Evolutionary conservation across 2,329 filamentous ascomycete genomes (phyloP).

Genomic region (Diaporthe eres): DNA sequence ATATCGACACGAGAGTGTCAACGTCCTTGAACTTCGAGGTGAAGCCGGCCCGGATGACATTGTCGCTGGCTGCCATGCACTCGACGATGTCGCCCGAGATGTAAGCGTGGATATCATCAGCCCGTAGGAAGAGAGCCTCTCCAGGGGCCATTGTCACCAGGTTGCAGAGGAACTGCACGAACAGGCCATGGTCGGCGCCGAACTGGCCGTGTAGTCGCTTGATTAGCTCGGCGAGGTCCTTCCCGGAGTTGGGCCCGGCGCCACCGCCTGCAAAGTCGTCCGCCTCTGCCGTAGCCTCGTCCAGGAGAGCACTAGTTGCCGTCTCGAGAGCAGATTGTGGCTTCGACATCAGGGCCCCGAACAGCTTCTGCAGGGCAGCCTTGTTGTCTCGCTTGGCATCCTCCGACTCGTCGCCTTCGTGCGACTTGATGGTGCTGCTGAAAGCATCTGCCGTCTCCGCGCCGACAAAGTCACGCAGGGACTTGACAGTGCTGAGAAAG

Average conservation of each 20-base stretch:
- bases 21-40: slow-evolving; percentile 99
- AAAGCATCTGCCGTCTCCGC: slow-evolving; percentile 73
- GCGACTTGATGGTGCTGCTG: slow-evolving; percentile 62
- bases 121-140: slow-evolving; percentile 95
- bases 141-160: slow-evolving; percentile 89
- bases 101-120: slow-evolving; percentile 98
- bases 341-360: slow-evolving; percentile 85
- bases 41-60: slow-evolving; percentile 96
- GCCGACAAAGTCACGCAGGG: slow-evolving; percentile 77
- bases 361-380: slow-evolving; percentile 80
- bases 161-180: slow-evolving; percentile 98
- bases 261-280: slow-evolving; percentile 82
- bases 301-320: slow-evolving; percentile 78
- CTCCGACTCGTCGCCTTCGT: slow-evolving; percentile 56
- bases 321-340: slow-evolving; percentile 74
- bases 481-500: slow-evolving; percentile 74
- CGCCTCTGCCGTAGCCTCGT: slow-evolving; percentile 77
- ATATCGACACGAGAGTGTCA: slow-evolving; percentile 86
- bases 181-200: slow-evolving; percentile 90
- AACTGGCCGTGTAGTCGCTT: slow-evolving; percentile 85
- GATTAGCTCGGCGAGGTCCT: slow-evolving; percentile 83
- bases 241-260: slow-evolving; percentile 75
- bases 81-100: slow-evolving; percentile 95
- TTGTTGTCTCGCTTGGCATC: slow-evolving; percentile 74
- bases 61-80: slow-evolving; percentile 99